Evolutionary conservation across 352 stramenopile species (phyloP).

Genomic region (Phytophthora idaei): DNA sequence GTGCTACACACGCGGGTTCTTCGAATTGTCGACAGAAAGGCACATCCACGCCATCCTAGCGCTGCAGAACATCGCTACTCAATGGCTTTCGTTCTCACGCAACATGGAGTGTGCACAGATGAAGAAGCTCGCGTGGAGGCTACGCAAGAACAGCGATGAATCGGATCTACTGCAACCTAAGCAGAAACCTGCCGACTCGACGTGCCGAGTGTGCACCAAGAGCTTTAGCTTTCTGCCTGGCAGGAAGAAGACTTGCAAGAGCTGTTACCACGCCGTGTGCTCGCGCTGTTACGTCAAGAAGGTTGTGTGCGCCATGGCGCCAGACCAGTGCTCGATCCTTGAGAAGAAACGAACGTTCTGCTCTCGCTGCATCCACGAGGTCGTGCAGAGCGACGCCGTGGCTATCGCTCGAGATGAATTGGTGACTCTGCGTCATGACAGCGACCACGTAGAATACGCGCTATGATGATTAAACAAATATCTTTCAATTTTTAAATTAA

Average conservation of each 20-base stretch:
- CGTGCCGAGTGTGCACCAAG: conserved; percentile 31
- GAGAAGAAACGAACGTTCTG: conserved; percentile 39
- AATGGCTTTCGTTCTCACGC: conserved; percentile 40
- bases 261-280: conserved; percentile 30
- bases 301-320: conserved; percentile 29
- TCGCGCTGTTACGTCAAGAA: conserved; percentile 39
- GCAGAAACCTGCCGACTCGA: conserved; percentile 17
- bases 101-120: conserved; percentile 41
- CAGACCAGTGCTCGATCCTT: conserved; percentile 37
- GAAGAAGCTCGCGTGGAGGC: conserved; percentile 44
- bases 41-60: conserved; percentile 20
- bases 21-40: conserved; percentile 29
- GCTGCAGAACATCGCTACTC: conserved; percentile 34
- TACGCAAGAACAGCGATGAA: conserved; percentile 36
- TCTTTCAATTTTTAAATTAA: background rate
- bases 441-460: conserved; percentile 20
- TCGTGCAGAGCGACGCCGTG: conserved; percentile 25
- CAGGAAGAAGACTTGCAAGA: conserved; percentile 35
- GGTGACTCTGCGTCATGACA: conserved; percentile 11
- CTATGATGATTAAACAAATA: conserved; percentile 15
- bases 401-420: conserved; percentile 36
- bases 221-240: conserved; percentile 34
- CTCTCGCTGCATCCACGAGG: conserved; percentile 36
- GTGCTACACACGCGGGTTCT: conserved; percentile 43
- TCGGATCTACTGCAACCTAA: conserved; percentile 19